Conservation (phyloP, 495 filamentous ascomycete genomes). For the Evansstolkia leycettana region DNA sequence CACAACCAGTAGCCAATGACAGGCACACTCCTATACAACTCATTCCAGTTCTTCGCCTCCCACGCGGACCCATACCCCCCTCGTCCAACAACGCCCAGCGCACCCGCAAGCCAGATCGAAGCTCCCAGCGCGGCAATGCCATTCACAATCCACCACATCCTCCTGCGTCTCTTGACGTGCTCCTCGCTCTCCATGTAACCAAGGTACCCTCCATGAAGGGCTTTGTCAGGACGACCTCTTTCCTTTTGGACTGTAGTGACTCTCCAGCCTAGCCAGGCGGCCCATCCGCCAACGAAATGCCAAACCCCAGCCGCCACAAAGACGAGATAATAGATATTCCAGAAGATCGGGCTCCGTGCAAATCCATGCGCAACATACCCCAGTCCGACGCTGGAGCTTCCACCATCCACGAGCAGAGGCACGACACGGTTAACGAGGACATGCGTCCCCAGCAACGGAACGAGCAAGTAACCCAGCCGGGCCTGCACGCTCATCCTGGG, state of each 20-base stretch:
- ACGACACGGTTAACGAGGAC: slow-evolving; percentile 57
- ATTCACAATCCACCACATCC: slow-evolving; percentile 60
- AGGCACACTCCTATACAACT: slow-evolving; percentile 45
- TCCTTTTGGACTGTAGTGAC: slow-evolving; percentile 28
- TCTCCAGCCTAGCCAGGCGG: slow-evolving; percentile 54
- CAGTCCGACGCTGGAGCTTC: slow-evolving; percentile 68
- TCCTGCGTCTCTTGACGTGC: slow-evolving; percentile 32
- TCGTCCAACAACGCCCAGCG: slow-evolving; percentile 62
- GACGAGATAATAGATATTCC: slow-evolving; percentile 50
- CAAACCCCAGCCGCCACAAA: slow-evolving; percentile 59
- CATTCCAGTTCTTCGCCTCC: slow-evolving; percentile 69
- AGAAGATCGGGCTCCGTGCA: slow-evolving; percentile 49
- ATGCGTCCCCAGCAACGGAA: slow-evolving; percentile 55
- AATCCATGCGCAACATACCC: slow-evolving; percentile 82
- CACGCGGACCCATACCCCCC: slow-evolving; percentile 62
- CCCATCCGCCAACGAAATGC: slow-evolving; percentile 76
- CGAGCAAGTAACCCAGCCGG: slow-evolving; percentile 51
- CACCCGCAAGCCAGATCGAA: slow-evolving; percentile 67
- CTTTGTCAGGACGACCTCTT: slow-evolving; percentile 19
- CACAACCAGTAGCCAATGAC: slow-evolving; percentile 39
- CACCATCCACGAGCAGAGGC: slow-evolving; percentile 65
- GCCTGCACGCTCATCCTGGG: slow-evolving; percentile 54
- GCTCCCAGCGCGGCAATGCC: slow-evolving; percentile 43
- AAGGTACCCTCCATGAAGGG: slow-evolving; percentile 24
- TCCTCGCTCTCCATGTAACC: slow-evolving; percentile 25